These are phyloP conservation scores for Cladophialophora psammophila DNA, from an alignment of 2,329 filamentous ascomycete species.

Conservation along the genomic window DNA sequence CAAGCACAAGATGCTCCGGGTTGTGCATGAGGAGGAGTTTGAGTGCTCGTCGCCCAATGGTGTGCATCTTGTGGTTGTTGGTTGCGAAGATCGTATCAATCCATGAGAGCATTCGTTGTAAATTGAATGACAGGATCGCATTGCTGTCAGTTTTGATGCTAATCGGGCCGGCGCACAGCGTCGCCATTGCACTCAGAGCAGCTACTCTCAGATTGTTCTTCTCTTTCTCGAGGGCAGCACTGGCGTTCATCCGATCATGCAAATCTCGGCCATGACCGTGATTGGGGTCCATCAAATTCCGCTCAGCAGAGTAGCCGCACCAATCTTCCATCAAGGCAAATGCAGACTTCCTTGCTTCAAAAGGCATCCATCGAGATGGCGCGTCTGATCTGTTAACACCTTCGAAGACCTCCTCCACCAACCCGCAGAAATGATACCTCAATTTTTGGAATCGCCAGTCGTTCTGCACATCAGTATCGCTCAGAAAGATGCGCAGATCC, in stretches of 20 bases:
- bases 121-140: conserved; percentile 86
- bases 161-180: conserved; percentile 80
- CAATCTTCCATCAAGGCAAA: conserved; percentile 99
- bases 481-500: conserved; percentile 91
- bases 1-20: conserved; percentile 80
- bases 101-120: conserved; percentile 92
- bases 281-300: conserved; percentile 82
- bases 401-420: conserved; percentile 92
- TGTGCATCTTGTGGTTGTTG: conserved; percentile 87
- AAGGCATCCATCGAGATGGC: conserved; percentile 93
- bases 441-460: conserved; percentile 94
- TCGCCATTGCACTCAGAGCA: conserved; percentile 93
- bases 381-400: conserved; percentile 86
- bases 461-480: conserved; percentile 91
- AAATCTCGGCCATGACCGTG: conserved; percentile 53
- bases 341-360: conserved; percentile 92
- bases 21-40: conserved; percentile 92
- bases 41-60: conserved; percentile 85
- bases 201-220: conserved; percentile 90
- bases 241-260: conserved; percentile 76
- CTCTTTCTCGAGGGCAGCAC: conserved; percentile 94
- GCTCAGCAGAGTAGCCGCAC: conserved; percentile 96
- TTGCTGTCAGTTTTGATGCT: conserved; percentile 88
- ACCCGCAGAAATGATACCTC: conserved; percentile 88
- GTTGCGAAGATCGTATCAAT: conserved; percentile 94